phyloP scores from a whole-genome alignment of 108 stramenopile species.

The Cylindrotheca closterium region DNA sequence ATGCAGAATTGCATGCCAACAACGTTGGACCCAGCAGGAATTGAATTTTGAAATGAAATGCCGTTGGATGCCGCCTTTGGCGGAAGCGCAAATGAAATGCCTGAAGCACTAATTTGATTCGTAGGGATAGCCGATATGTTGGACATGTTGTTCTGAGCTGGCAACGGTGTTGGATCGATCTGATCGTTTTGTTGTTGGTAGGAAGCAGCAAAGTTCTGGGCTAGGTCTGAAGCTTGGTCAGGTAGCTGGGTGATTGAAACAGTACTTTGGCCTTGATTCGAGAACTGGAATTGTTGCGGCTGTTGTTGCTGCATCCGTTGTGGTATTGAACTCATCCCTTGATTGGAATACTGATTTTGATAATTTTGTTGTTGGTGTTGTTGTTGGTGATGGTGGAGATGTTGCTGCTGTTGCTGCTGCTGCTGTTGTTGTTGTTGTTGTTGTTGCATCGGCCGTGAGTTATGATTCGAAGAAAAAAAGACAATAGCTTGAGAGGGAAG shows the following conservation, averaged over 20 bases:
- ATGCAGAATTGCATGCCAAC: too few species aligned
- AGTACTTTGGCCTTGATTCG: background rate
- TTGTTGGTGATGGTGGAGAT: background rate
- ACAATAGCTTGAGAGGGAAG: background rate
- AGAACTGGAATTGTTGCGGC: background rate
- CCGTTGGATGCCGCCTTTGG: background rate
- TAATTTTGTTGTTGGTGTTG: too few species aligned
- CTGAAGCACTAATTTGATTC: conserved; percentile 10
- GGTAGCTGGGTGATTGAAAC: background rate
- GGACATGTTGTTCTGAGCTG: too few species aligned
- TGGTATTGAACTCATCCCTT: background rate
- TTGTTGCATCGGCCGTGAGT: background rate
- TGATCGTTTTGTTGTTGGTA: background rate
- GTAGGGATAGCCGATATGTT: conserved; percentile 10
- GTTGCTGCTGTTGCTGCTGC: conserved; percentile 14
- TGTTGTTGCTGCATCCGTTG: background rate
- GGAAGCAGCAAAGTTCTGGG: too few species aligned
- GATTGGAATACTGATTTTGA: too few species aligned
- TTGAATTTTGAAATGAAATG: too few species aligned
- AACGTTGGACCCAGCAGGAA: too few species aligned
- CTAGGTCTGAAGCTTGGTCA: too few species aligned
- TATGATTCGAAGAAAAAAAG: background rate
- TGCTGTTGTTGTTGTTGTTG: conserved; percentile 4
- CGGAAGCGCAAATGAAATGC: conserved; percentile 2
- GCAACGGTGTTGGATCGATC: background rate